These are phyloP conservation scores for Lumnitzera racemosa DNA, from an alignment of 345 rosid species.

Conservation along the genomic window DNA sequence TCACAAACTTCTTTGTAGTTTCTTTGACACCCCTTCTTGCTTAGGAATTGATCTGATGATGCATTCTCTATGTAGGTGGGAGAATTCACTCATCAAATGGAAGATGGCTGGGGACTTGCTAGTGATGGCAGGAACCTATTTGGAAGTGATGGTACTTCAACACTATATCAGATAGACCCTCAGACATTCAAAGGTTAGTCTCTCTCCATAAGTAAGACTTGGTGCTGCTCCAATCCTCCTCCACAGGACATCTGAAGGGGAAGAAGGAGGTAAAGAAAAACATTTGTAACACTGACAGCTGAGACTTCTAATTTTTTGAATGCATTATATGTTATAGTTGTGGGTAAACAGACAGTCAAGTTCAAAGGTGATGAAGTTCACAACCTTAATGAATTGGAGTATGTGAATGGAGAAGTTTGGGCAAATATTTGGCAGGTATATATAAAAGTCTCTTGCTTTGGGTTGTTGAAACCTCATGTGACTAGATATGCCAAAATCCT, in stretches of 20 bases:
- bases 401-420: slow-evolving; percentile 87
- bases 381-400: slow-evolving; percentile 85
- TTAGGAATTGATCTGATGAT: slow-evolving; percentile 1
- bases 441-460: too few species aligned
- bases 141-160: slow-evolving; percentile 90
- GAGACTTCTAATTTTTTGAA: background rate
- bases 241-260: background rate
- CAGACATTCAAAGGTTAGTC: slow-evolving; percentile 56
- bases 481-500: too few species aligned
- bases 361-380: slow-evolving; percentile 53
- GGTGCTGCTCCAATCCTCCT: background rate
- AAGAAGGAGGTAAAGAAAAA: background rate
- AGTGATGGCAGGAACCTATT: slow-evolving; percentile 76
- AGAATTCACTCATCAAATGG: slow-evolving; percentile 68
- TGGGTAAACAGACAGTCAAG: slow-evolving; percentile 35
- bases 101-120: slow-evolving; percentile 98
- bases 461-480: too few species aligned
- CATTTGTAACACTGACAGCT: too few species aligned
- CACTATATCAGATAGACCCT: slow-evolving; percentile 68
- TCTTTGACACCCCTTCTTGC: too few species aligned
- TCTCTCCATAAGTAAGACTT: slow-evolving; percentile 5
- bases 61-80: slow-evolving; percentile 41
- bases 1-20: too few species aligned
- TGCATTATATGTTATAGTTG: slow-evolving; percentile 38
- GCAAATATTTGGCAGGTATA: slow-evolving; percentile 88